Evolutionary conservation across 2,329 filamentous ascomycete genomes (phyloP).

Genomic region (Scedosporium minutisporum): DNA sequence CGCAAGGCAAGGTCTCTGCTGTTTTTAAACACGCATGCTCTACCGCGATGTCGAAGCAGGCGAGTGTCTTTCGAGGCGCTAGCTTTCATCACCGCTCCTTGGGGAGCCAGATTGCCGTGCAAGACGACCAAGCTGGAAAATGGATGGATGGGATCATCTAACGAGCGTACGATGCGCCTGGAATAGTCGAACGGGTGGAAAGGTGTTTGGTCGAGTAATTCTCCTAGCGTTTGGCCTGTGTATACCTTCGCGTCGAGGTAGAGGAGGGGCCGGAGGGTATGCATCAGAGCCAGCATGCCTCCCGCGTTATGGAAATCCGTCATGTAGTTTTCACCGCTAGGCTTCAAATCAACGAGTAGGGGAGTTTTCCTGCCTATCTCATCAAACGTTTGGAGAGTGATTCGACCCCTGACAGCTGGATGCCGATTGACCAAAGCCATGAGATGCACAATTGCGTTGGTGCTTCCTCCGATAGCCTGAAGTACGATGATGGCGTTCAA

Average conservation of each 20-base stretch:
- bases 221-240: conserved; percentile 73
- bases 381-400: conserved; percentile 73
- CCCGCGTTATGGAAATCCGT: conserved; percentile 84
- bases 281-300: conserved; percentile 73
- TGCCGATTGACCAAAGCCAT: conserved; percentile 71
- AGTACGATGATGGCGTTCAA: conserved; percentile 80
- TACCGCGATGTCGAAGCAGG: conserved; percentile 34
- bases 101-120: conserved; percentile 71
- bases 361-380: conserved; percentile 68
- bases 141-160: conserved; percentile 49
- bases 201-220: conserved; percentile 65
- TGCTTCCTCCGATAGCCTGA: conserved; percentile 76
- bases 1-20: conserved; percentile 67
- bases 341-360: conserved; percentile 77
- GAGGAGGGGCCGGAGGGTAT: conserved; percentile 65
- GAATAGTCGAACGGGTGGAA: conserved; percentile 52
- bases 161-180: background rate
- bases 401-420: conserved; percentile 49
- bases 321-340: conserved; percentile 79
- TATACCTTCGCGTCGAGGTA: conserved; percentile 70
- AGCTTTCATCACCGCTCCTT: conserved; percentile 81
- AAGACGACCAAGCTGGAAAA: conserved; percentile 76
- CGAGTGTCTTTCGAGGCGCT: conserved; percentile 71
- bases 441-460: conserved; percentile 79
- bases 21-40: conserved; percentile 57